phyloP scores from a whole-genome alignment of 805 yeast genomes.

The Komagataella ulmi region DNA sequence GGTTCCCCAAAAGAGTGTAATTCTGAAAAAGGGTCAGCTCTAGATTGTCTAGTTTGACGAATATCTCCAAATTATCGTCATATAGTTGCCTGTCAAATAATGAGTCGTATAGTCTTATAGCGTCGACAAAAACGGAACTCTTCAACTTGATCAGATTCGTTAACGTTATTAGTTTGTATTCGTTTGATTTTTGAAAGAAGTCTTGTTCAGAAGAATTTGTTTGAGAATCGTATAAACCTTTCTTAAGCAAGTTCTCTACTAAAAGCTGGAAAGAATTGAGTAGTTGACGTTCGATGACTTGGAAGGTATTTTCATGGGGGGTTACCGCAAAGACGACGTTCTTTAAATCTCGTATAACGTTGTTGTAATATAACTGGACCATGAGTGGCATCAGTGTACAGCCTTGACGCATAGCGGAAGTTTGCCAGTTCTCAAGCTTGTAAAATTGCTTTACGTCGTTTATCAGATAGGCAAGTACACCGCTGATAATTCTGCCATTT shows the following conservation, averaged over 20 bases:
- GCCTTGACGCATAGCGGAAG: constrained; percentile 14
- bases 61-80: constrained; percentile 29
- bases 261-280: constrained; percentile 18
- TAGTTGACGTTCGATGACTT: constrained; percentile 19
- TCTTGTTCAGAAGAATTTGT: constrained; percentile 2
- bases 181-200: constrained; percentile 20
- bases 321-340: constrained; percentile 6
- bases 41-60: constrained; percentile 28
- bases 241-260: constrained; percentile 31
- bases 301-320: constrained; percentile 10
- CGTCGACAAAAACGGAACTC: constrained; percentile 29
- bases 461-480: constrained; percentile 12
- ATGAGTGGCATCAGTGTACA: constrained; percentile 24
- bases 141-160: constrained; percentile 40
- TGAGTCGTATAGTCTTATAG: constrained; percentile 35
- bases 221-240: constrained; percentile 22
- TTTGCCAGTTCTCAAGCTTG: constrained; percentile 25
- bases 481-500: constrained; percentile 13
- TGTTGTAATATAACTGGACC: constrained; percentile 22
- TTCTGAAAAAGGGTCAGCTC: constrained; percentile 41
- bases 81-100: constrained; percentile 32
- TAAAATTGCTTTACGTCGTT: constrained; percentile 11
- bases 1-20: constrained; percentile 35
- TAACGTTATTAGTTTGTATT: constrained; percentile 28
- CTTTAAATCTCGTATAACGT: constrained; percentile 19